Base-by-base conservation (phyloP, 306 rosid genomes). In the Mimosa bimucronata region DNA sequence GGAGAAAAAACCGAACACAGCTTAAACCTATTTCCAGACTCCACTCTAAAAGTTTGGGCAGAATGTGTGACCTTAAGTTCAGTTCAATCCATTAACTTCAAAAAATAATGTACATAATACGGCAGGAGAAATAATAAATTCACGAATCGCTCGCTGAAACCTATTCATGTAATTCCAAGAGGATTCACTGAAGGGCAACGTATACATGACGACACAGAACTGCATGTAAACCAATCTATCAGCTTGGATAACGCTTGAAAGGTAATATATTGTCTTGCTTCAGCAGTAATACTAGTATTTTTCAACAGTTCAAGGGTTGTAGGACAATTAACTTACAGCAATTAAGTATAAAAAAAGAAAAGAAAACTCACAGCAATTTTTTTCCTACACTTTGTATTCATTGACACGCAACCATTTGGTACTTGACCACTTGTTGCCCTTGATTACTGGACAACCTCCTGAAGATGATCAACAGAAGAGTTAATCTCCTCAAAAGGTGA, bases 401-500 rank as follows among this genome's bases (percentile, higher is more conserved):
- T 40, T 71, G 52, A 93, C 93, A 37, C 92, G 98, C 30, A 96
- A 60, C 99, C 99, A 96, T 84, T 96, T 96, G 71, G 99, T 96
- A 87, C 91, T 80, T 72, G 99, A 96, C 99, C 99, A 96, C 87
- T 96, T 96, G 70, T 96, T 96, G 71, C 99, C 99, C 83, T 77
- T 89, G 77, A 96, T 91, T 79, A 96, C 94, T 3, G 98, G 97
- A 77, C 99, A 96, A 70, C 99, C 99, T 73, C 99, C 99, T 96
- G 91, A 77, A 90, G 82, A 62, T 70, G 18, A 67, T 74, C 48
- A 85, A 45, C 46, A 74, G 4, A 83, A 80, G 70, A 53, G 53
- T 68, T n/a, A 15, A 13, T 72, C 80, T 85, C 79, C 77, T 29
- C 58, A 3, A 52, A 52, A 19, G 58, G 58, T 52, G 25, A 52